phyloP scores from a whole-genome alignment of 2,329 filamentous ascomycete genomes.

The Monosporascus sp. region DNA sequence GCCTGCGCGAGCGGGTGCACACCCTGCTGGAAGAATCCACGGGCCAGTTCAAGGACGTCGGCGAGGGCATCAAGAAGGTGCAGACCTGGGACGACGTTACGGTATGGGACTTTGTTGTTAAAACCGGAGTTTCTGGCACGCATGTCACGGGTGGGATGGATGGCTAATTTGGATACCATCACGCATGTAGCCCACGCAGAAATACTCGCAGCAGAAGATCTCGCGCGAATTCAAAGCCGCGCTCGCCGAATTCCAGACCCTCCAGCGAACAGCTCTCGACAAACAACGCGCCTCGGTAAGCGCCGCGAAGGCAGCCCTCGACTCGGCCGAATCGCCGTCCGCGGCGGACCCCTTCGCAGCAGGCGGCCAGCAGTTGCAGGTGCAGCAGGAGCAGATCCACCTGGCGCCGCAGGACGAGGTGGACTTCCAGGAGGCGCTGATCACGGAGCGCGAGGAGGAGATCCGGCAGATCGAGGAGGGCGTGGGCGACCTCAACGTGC shows the following conservation, averaged over 20 bases:
- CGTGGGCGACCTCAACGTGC: conserved; percentile 89
- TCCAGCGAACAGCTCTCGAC: conserved; percentile 87
- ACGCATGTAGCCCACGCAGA: conserved; percentile 71
- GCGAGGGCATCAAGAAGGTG: conserved; percentile 88
- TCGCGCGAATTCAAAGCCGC: conserved; percentile 88
- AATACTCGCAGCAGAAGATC: conserved; percentile 93
- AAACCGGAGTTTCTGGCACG: neutral
- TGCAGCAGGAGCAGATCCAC: conserved; percentile 71
- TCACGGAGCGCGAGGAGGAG: conserved; percentile 93
- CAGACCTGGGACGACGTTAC: conserved; percentile 81
- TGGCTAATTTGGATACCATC: conserved; percentile 5
- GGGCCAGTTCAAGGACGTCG: conserved; percentile 82
- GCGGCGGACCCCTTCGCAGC: conserved; percentile 20
- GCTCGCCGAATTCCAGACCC: conserved; percentile 82
- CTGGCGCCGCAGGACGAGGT: conserved; percentile 91
- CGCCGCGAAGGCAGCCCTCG: conserved; percentile 75
- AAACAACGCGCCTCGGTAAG: conserved; percentile 84
- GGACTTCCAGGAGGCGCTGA: conserved; percentile 93
- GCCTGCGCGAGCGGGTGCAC: conserved; percentile 85
- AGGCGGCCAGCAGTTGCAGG: conserved; percentile 45
- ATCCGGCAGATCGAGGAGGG: conserved; percentile 97
- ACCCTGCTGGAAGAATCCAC: conserved; percentile 82
- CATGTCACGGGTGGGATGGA: neutral
- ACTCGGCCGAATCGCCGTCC: conserved; percentile 45
- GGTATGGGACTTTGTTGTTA: conserved; percentile 41